phyloP scores from a whole-genome alignment of 179 eudicot genomes.

The Amaranthus tricolor region DNA sequence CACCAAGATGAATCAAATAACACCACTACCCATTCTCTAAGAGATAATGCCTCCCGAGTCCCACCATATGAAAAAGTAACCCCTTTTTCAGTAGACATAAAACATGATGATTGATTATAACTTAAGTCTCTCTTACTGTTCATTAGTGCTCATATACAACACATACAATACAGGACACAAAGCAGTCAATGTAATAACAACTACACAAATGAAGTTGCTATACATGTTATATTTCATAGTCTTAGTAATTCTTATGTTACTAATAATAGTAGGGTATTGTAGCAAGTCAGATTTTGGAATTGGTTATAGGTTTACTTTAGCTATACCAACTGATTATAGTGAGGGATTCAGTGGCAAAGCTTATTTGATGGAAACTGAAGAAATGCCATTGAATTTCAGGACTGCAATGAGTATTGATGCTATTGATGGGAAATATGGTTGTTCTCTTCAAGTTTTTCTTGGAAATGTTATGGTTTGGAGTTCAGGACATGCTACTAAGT shows the following conservation, averaged over 20 bases:
- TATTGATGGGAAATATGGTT: constrained; percentile 42
- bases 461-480: constrained; percentile 82
- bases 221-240: constrained; percentile 15
- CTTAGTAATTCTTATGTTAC: not conserved
- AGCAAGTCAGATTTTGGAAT: constrained; percentile 40
- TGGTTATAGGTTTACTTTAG: constrained; percentile 58
- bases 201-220: constrained; percentile 27
- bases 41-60: constrained; percentile 1
- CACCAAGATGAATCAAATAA: not conserved
- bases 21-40: not conserved
- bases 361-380: constrained; percentile 63
- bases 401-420: constrained; percentile 69
- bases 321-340: constrained; percentile 53
- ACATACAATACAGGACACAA: not conserved
- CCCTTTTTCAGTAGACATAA: not conserved
- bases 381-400: constrained; percentile 46
- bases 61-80: constrained; percentile 15
- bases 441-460: constrained; percentile 70
- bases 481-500: constrained; percentile 62
- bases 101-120: constrained; percentile 2
- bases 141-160: constrained; percentile 3
- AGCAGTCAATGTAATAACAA: constrained; percentile 18
- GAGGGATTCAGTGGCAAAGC: constrained; percentile 67
- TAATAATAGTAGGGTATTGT: not conserved
- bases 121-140: constrained; percentile 1